Evolutionary conservation across 2,329 filamentous ascomycete genomes (phyloP), one percentile per base, ranked within the genome.

Genomic region (Beauveria sp.): DNA sequence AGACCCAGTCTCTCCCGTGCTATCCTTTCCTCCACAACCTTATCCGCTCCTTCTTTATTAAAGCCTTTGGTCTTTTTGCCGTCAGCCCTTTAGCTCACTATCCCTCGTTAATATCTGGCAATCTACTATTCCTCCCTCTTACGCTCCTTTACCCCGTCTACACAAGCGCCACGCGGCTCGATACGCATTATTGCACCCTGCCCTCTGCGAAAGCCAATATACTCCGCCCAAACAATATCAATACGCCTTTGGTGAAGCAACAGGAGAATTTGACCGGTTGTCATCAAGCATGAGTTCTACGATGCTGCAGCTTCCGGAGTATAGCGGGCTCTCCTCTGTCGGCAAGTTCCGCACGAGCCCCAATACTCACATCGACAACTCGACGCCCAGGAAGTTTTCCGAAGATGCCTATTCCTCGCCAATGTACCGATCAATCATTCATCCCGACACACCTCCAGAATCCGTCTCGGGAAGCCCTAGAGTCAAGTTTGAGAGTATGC

Each of bases 381-480:
- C 60, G 12, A 64, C 61, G 26, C 64, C 65, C 18, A 63, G 67
- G 22, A 67, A 60, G 53, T 43, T 65, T 18, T 66, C 66, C 18
- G 63, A 66, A 18, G 68, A 70, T n/a, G 20, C 66, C 28, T 63
- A 65, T n/a, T 65, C 65, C 26, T 63, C 66, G 14, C 64, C 63
- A 14, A 61, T 64, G 28, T 63, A 63, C 43, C 57, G 64, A 42
- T 60, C 65, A 18, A 49, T 65, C 20, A 58, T 63, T 28, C 67
- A 69, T 46, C 68, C 68, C 45, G 66, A 70, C 64, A 70, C 67
- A 24, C 70, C 70, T 62, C 69, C 70, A 55, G 68, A 70, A 62
- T 74, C 72, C 42, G 62, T 64, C n/a, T 73, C 70, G 46, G 70
- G 71, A n/a, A 74, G 72, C 55, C 72, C 72, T 3, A 69, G 67